phyloP scores from a whole-genome alignment of 768 basidiomycete genomes.

The Pisolithus orientalis region DNA sequence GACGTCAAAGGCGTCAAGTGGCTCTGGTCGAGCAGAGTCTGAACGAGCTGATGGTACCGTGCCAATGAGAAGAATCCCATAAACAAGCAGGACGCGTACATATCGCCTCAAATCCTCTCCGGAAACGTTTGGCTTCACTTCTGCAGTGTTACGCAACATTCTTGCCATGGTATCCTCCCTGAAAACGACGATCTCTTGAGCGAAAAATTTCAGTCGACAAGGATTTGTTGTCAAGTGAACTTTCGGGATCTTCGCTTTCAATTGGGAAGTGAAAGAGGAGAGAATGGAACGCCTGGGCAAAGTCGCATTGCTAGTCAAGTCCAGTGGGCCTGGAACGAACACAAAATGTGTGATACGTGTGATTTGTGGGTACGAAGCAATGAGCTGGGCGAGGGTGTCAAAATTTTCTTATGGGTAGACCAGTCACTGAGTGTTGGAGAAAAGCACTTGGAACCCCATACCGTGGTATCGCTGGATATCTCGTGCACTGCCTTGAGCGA shows the following conservation, averaged over 20 bases:
- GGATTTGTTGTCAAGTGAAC: conserved; percentile 85
- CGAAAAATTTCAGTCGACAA: conserved; percentile 90
- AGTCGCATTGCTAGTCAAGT: conserved; percentile 74
- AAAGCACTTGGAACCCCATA: conserved; percentile 19
- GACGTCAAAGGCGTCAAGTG: conserved; percentile 87
- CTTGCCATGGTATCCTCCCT: conserved; percentile 90
- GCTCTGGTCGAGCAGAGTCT: conserved; percentile 91
- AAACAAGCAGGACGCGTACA: conserved; percentile 41
- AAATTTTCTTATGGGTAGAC: conserved; percentile 65
- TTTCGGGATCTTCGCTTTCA: conserved; percentile 71
- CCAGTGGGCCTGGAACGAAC: conserved; percentile 90
- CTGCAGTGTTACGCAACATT: conserved; percentile 88
- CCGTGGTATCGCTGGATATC: conserved; percentile 86
- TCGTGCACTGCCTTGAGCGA: conserved; percentile 69
- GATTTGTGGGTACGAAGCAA: conserved; percentile 74
- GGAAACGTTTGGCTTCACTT: conserved; percentile 74
- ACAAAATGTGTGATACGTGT: conserved; percentile 82
- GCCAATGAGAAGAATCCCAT: neutral
- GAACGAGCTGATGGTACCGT: conserved; percentile 66
- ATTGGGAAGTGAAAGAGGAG: conserved; percentile 60
- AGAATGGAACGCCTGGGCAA: conserved; percentile 81
- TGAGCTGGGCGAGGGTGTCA: conserved; percentile 77
- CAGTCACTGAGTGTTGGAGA: neutral
- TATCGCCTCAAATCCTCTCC: conserved; percentile 84
- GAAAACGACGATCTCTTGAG: conserved; percentile 92